phyloP scores from a whole-genome alignment of 1,284 basidiomycete species.

The Takashimella tepidaria region DNA sequence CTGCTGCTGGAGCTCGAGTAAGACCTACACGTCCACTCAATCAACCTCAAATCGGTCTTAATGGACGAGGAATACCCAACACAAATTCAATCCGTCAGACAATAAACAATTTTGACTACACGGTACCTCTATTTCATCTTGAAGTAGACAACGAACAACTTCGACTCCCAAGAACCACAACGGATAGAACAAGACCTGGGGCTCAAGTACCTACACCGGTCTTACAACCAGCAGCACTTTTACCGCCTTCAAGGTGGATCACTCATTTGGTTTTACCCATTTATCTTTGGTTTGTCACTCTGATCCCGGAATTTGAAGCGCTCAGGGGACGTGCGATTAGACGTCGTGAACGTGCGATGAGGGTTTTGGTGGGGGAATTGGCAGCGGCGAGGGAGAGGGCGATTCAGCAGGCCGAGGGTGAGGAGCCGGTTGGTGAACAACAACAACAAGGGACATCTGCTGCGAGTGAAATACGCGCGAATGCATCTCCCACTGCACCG shows the following conservation, averaged over 20 bases:
- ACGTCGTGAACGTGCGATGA: constrained; percentile 34
- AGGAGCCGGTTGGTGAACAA: constrained; percentile 1
- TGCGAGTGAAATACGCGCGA: neutral
- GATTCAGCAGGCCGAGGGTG: neutral
- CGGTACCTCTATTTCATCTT: constrained; percentile 23
- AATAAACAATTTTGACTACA: neutral
- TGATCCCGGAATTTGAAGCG: constrained; percentile 38
- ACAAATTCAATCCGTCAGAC: neutral
- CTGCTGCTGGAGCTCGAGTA: constrained; percentile 5
- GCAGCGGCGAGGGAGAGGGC: neutral
- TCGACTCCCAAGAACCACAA: constrained; percentile 17
- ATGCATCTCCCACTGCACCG: too few species aligned
- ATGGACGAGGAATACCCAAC: neutral
- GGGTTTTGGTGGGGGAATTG: constrained; percentile 23
- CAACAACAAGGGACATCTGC: neutral
- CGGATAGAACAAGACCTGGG: constrained; percentile 1
- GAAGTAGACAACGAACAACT: constrained; percentile 26
- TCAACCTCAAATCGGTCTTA: too few species aligned
- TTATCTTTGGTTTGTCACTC: constrained; percentile 38
- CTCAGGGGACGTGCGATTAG: constrained; percentile 32
- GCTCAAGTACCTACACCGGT: neutral
- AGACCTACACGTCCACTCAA: neutral
- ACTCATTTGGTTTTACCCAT: constrained; percentile 39
- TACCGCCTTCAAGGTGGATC: constrained; percentile 7
- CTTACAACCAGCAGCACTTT: constrained; percentile 5